phyloP scores from a whole-genome alignment of 1,284 basidiomycete species.

The Cystobasidium sp. region DNA sequence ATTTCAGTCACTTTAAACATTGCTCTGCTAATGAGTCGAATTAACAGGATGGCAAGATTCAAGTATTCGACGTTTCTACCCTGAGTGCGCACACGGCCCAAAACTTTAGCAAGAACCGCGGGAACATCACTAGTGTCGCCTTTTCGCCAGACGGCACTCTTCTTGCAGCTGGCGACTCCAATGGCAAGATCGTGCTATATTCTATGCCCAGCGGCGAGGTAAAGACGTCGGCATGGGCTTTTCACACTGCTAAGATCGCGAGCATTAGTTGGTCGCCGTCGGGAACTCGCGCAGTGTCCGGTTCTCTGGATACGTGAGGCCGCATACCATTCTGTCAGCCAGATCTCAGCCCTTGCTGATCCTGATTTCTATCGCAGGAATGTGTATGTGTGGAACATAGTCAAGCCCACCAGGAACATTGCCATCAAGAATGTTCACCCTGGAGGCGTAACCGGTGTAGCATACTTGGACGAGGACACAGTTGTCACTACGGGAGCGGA shows the following conservation, averaged over 20 bases:
- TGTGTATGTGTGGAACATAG: constrained; percentile 85
- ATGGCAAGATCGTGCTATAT: constrained; percentile 78
- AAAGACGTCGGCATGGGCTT: constrained; percentile 79
- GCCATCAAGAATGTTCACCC: constrained; percentile 82
- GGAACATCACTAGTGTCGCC: constrained; percentile 73
- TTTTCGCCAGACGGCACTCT: constrained; percentile 73
- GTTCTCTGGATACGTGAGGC: constrained; percentile 75
- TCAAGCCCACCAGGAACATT: constrained; percentile 75
- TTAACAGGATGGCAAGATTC: constrained; percentile 71
- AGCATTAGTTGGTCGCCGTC: constrained; percentile 78
- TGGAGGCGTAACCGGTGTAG: constrained; percentile 77
- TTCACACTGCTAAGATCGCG: constrained; percentile 81
- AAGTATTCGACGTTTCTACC: constrained; percentile 61
- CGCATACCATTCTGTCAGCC: neutral
- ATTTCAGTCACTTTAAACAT: neutral
- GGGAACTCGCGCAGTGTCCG: constrained; percentile 77
- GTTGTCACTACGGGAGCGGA: constrained; percentile 81
- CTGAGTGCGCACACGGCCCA: constrained; percentile 52
- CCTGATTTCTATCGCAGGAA: constrained; percentile 56
- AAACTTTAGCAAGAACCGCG: constrained; percentile 72
- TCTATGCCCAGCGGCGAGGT: constrained; percentile 67
- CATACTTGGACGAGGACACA: constrained; percentile 71
- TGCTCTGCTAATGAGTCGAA: constrained; percentile 35
- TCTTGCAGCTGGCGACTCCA: constrained; percentile 63
- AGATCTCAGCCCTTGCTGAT: neutral